Base-by-base conservation (phyloP, 306 rosid species). In the Crataegus laevigata region DNA sequence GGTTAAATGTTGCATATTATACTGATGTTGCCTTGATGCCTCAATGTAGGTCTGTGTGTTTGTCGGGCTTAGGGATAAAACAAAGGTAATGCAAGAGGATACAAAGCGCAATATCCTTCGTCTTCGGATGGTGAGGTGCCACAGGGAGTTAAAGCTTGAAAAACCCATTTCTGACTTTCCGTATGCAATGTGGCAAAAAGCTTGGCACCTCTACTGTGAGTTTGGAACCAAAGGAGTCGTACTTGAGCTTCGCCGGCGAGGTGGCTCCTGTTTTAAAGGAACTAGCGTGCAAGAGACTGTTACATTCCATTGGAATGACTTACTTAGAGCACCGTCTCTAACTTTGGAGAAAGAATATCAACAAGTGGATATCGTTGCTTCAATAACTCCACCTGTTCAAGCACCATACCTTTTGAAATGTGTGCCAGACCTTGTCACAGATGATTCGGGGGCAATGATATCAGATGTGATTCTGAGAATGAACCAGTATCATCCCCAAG, bases 371-470 rank as follows among this genome's bases (percentile, higher is more conserved):
- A 78, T 87, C 18, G 72, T 80, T 86, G 69, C 80, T 14, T 91
- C 98, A 66, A 86, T 91, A 72, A 90, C 97, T 4, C 96, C 98
- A 69, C 98, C 97, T 15, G 97, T 91, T 78, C 97, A 90, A 78
- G 94, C 88, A 73, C 89, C 94, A 1, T 91, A 94, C 88, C 85
- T 94, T 81, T 77, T 94, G 76, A 94, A 94, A 85, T 94, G 97
- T 81, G 98, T 94, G 21, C 94, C 97, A 0, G 97, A 94, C 80
- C 81, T 80, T 74, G 97, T 94, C 75, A 94, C 96, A 0, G 98
- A 94, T 81, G 90, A 94, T 79, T 88, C 93, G 1, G 98, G 97
- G 65, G 94, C 91, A 17, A 94, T 90, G 97, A 83, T 94, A 76
- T 94, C 97, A 0, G 96, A 90, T 73, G 88, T 90, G 77, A 87